phyloP scores from a whole-genome alignment of 1,139 yeast species.

The Pichia sp. region DNA sequence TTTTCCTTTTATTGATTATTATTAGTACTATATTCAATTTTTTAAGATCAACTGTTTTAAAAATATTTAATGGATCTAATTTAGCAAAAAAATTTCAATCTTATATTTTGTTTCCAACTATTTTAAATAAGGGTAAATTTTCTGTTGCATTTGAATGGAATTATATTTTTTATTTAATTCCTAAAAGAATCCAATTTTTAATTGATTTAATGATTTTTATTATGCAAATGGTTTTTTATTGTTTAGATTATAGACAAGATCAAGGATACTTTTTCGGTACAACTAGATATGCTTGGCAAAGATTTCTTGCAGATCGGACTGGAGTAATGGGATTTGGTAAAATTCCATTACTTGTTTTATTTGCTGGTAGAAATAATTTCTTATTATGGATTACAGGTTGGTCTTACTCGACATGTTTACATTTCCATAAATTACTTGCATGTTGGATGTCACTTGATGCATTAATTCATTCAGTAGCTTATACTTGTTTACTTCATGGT shows the following conservation, averaged over 20 bases:
- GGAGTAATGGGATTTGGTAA: conserved; percentile 37
- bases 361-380: conserved; percentile 49
- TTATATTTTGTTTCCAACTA: conserved; percentile 12
- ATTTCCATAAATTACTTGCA: conserved; percentile 40
- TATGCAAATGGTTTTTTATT: conserved; percentile 14
- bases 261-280: too few species aligned
- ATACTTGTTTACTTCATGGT: conserved; percentile 17
- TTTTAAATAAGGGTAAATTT: conserved; percentile 14
- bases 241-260: too few species aligned
- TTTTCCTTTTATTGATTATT: conserved; percentile 9
- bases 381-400: conserved; percentile 50
- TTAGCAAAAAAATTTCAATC: conserved; percentile 9
- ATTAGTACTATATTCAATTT: conserved; percentile 11
- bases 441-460: conserved; percentile 30
- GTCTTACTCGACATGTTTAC: conserved; percentile 39
- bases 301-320: conserved; percentile 37
- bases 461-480: conserved; percentile 21
- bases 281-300: conserved; percentile 14
- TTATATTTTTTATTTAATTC: conserved; percentile 8
- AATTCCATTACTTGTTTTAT: conserved; percentile 37
- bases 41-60: conserved; percentile 2
- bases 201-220: conserved; percentile 10
- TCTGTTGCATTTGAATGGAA: conserved; percentile 8
- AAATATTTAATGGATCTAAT: conserved; percentile 3
- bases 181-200: conserved; percentile 15